A percentile compares a stretch with the other conserved stretches of the same genome.
These are phyloP conservation scores for Venturia aucupariae DNA, from an alignment of 2,329 filamentous ascomycete species.

Conservation along the genomic window DNA sequence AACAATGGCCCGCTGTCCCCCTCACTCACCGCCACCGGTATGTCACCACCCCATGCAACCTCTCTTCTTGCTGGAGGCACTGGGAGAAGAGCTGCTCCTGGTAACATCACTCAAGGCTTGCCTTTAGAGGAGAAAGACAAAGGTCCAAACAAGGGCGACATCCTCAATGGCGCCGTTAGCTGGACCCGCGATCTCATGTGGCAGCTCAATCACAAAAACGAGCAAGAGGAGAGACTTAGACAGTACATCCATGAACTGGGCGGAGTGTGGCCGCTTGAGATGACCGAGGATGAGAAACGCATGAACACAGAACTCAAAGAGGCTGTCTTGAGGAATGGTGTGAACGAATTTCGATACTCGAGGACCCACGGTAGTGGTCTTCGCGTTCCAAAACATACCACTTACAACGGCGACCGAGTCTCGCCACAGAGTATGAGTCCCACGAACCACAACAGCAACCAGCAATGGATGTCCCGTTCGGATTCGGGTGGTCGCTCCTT, in stretches of 20 bases:
- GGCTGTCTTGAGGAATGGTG: constrained; percentile 72
- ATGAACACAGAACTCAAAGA: constrained; percentile 93
- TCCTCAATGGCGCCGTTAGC: constrained; percentile 90
- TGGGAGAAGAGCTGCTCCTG: constrained; percentile 71
- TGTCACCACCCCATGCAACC: constrained; percentile 66
- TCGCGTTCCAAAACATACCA: constrained; percentile 86
- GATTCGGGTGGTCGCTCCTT: constrained; percentile 33
- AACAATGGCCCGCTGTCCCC: constrained; percentile 87
- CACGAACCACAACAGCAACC: constrained; percentile 45
- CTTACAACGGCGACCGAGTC: constrained; percentile 73
- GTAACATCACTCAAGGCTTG: constrained; percentile 83
- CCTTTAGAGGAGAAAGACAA: constrained; percentile 97
- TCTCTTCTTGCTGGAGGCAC: constrained; percentile 80
- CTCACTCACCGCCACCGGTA: constrained; percentile 60
- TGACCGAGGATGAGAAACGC: constrained; percentile 84
- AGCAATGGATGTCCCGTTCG: constrained; percentile 25
- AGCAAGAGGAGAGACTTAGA: constrained; percentile 79
- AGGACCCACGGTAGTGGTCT: constrained; percentile 75
- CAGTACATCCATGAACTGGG: constrained; percentile 65
- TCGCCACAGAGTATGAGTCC: constrained; percentile 46
- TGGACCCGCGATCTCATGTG: constrained; percentile 98
- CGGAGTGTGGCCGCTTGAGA: constrained; percentile 67
- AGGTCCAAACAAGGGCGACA: constrained; percentile 96
- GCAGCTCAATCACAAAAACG: constrained; percentile 81
- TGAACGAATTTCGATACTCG: constrained; percentile 71